Conservation (phyloP, 2,329 filamentous ascomycete species). For the Cladorrhinum sp. region DNA sequence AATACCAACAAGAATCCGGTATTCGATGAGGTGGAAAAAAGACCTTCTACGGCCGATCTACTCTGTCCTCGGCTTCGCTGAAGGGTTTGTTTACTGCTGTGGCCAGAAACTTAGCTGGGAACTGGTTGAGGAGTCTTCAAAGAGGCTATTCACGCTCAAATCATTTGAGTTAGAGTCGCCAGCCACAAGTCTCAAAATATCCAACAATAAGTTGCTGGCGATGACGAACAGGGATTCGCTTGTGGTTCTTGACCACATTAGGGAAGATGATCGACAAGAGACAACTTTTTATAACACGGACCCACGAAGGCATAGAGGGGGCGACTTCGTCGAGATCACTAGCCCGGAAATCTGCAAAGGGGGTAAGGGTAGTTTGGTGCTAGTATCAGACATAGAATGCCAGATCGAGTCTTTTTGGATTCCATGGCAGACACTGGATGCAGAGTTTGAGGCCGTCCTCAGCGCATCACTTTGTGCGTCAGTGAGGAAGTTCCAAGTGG, state of each 20-base stretch:
- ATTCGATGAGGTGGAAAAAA: slow-evolving; percentile 53
- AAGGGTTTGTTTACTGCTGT: slow-evolving; percentile 56
- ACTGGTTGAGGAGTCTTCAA: slow-evolving; percentile 48
- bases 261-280: slow-evolving; percentile 32
- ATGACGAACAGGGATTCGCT: slow-evolving; percentile 55
- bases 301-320: slow-evolving; percentile 40
- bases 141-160: slow-evolving; percentile 48
- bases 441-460: slow-evolving; percentile 49
- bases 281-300: slow-evolving; percentile 47
- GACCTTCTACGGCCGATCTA: slow-evolving; percentile 49
- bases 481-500: slow-evolving; percentile 54
- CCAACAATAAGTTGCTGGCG: slow-evolving; percentile 47
- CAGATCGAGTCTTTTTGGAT: slow-evolving; percentile 51
- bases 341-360: slow-evolving; percentile 27
- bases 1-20: slow-evolving; percentile 41
- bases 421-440: slow-evolving; percentile 41
- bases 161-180: slow-evolving; percentile 51
- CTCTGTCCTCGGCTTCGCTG: slow-evolving; percentile 52
- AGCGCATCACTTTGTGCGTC: slow-evolving; percentile 55
- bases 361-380: slow-evolving; percentile 39
- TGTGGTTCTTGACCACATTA: slow-evolving; percentile 49
- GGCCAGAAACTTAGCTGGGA: slow-evolving; percentile 56
- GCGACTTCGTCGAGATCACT: slow-evolving; percentile 48
- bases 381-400: slow-evolving; percentile 48
- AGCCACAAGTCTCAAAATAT: slow-evolving; percentile 48